These are phyloP conservation scores for Colletotrichum camelliae DNA, from an alignment of 2,329 filamentous ascomycete genomes.

Conservation along the genomic window DNA sequence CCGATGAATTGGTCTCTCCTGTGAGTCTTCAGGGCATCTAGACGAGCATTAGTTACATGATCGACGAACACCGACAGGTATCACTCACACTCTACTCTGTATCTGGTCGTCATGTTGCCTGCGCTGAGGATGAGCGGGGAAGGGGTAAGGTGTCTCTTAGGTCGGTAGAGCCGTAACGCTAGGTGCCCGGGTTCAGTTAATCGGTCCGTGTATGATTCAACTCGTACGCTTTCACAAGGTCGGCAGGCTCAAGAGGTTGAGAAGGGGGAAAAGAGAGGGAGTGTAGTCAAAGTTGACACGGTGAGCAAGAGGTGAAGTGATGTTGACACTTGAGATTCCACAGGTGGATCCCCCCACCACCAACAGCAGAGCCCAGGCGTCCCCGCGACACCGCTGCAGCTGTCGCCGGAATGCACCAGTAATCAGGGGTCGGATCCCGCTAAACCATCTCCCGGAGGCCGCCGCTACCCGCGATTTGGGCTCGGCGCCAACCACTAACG, in stretches of 20 bases:
- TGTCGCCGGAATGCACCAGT: constrained; percentile 8
- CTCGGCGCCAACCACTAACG: not conserved
- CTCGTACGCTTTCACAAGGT: not conserved
- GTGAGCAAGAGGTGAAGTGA: not conserved
- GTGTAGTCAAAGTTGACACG: not conserved
- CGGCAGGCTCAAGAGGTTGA: not conserved
- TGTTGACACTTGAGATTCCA: constrained; percentile 13
- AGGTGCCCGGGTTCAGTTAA: not conserved
- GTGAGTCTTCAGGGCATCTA: constrained; percentile 79
- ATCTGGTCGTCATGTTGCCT: constrained; percentile 63
- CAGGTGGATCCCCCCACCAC: not conserved
- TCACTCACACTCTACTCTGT: constrained; percentile 75
- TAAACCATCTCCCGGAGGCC: constrained; percentile 17
- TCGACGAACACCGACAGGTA: not conserved
- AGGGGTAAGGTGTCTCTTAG: not conserved
- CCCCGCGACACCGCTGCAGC: not conserved
- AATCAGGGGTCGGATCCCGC: constrained; percentile 4
- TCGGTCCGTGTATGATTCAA: not conserved
- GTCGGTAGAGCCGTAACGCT: not conserved
- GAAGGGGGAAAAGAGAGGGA: not conserved
- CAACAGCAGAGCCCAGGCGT: not conserved
- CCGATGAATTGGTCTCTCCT: constrained; percentile 88
- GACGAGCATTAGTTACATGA: constrained; percentile 14
- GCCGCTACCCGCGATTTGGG: constrained; percentile 11
- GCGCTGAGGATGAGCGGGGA: not conserved